Conservation (phyloP, 495 filamentous ascomycete species). For the Lasiosphaeriaceae sp. region DNA sequence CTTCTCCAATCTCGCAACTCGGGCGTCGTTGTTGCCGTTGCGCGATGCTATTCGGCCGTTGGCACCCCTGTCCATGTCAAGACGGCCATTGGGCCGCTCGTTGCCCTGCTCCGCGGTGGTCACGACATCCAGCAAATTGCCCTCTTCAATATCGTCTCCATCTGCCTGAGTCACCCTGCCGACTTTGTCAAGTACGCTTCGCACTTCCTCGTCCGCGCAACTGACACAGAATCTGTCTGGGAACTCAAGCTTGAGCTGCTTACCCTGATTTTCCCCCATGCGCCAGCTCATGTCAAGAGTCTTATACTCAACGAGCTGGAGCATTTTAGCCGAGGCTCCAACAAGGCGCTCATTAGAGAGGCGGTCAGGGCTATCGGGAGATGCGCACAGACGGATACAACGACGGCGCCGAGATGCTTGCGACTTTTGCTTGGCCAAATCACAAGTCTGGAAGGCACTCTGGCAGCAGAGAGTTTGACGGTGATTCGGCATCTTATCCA, state of each 20-base stretch:
- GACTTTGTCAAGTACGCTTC: slow-evolving; percentile 78
- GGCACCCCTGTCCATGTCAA: slow-evolving; percentile 70
- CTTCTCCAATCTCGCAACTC: slow-evolving; percentile 91
- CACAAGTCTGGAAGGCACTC: slow-evolving; percentile 73
- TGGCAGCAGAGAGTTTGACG: slow-evolving; percentile 86
- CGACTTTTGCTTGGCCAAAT: slow-evolving; percentile 79
- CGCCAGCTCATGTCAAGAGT: slow-evolving; percentile 68
- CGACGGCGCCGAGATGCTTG: slow-evolving; percentile 71
- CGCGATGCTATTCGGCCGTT: slow-evolving; percentile 77
- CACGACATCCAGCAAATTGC: slow-evolving; percentile 85
- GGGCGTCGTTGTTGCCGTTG: slow-evolving; percentile 83
- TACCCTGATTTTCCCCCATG: slow-evolving; percentile 83
- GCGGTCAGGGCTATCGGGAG: slow-evolving; percentile 88
- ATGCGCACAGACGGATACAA: slow-evolving; percentile 74
- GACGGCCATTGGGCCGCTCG: slow-evolving; percentile 71
- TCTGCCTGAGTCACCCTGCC: slow-evolving; percentile 67
- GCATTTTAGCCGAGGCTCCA: slow-evolving; percentile 77
- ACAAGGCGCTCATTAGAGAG: slow-evolving; percentile 76
- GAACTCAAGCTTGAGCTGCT: slow-evolving; percentile 86
- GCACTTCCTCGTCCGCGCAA: slow-evolving; percentile 80
- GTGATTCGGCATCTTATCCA: slow-evolving; percentile 95
- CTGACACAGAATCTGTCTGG: slow-evolving; percentile 81
- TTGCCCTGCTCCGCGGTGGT: slow-evolving; percentile 77
- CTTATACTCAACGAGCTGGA: slow-evolving; percentile 88
- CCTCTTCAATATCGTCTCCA: slow-evolving; percentile 88